phyloP scores from a whole-genome alignment of 1,139 yeast species.

The Saccharomyces hybrid region DNA sequence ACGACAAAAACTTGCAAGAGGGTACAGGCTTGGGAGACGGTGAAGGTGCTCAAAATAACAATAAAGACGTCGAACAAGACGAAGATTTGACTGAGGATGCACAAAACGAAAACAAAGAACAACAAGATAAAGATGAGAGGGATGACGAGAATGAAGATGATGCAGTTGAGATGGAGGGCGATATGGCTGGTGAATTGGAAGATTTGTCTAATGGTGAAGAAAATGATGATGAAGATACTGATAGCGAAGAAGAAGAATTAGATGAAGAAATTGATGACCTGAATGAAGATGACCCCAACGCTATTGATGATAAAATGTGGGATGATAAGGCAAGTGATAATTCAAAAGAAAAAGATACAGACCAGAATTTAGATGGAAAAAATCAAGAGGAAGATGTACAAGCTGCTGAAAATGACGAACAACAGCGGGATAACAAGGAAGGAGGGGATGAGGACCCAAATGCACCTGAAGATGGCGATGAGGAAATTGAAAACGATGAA shows the following conservation, averaged over 20 bases:
- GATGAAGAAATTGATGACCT: conserved; percentile 89
- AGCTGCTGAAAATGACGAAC: conserved; percentile 49
- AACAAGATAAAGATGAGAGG: conserved; percentile 53
- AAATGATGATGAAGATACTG: conserved; percentile 47
- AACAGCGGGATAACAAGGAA: conserved; percentile 29
- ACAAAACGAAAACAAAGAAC: conserved; percentile 72
- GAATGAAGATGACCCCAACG: conserved; percentile 88
- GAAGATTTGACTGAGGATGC: conserved; percentile 89
- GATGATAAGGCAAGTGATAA: conserved; percentile 81
- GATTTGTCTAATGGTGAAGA: conserved; percentile 68
- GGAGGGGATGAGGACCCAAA: conserved; percentile 24
- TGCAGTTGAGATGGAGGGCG: conserved; percentile 92
- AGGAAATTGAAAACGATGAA: conserved; percentile 37
- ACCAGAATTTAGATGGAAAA: conserved; percentile 50
- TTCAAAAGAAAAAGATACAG: conserved; percentile 65
- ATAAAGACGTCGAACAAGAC: conserved; percentile 86
- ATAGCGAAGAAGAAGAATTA: conserved; percentile 50
- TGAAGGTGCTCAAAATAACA: conserved; percentile 72
- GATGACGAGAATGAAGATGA: conserved; percentile 58
- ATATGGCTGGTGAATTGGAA: conserved; percentile 90
- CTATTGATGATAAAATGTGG: conserved; percentile 98
- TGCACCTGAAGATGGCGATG: conserved; percentile 30
- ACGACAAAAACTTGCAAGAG: conserved; percentile 55
- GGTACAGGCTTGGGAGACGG: conserved; percentile 99
- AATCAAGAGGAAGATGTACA: conserved; percentile 53